Base-by-base conservation (phyloP, 2,329 filamentous ascomycete species). In the Colletotrichum cordylinicola region DNA sequence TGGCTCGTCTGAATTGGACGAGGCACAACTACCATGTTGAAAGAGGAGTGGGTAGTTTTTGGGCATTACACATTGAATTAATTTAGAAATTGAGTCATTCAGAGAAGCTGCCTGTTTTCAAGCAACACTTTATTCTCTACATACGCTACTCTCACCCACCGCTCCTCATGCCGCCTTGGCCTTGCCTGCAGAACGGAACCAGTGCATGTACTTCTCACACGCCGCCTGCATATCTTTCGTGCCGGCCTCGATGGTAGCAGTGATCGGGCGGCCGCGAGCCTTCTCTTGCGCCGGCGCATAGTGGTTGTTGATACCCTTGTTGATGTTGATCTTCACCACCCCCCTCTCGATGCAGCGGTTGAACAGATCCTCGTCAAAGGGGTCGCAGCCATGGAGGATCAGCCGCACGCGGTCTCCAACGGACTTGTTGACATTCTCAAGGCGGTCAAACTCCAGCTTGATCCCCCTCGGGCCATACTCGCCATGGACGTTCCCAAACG, bases 401-500 rank as follows among this genome's bases (percentile, higher is more conserved):
- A 83, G 77, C 7, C 62, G 69, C 1, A 75, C 68, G 18, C 64
- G 27, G 10, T 61, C 65, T 21, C 73, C 64, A 8, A n/a, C 58
- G 4, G 48, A 35, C 39, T 62, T 64, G 37, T 37, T 24, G 9
- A 73, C 67, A 8, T 69, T 69, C 8, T 73, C 37, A 16, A 69
- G 31, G 13, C 85, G 81, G 48, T 85, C 90, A 82, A 78, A 93
- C 80, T 94, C 92, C 31, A 94, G 82, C 81, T 88, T 86, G 37
- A 92, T 90, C 0, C 93, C 93, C 10, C 90, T 84, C 88, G 86
- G 75, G 84, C 93, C 93, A 82, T 95, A 95, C 79, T 93, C 91
- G 8, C 94, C 94, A 83, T 95, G 94, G 37, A 95, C 92, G 79
- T 95, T 95, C 3, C 94, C 94, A 84, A 95, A 94, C 1, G 93